Base-by-base conservation (phyloP, 1,139 yeast species). In the Eremothecium cymbalariae region DNA sequence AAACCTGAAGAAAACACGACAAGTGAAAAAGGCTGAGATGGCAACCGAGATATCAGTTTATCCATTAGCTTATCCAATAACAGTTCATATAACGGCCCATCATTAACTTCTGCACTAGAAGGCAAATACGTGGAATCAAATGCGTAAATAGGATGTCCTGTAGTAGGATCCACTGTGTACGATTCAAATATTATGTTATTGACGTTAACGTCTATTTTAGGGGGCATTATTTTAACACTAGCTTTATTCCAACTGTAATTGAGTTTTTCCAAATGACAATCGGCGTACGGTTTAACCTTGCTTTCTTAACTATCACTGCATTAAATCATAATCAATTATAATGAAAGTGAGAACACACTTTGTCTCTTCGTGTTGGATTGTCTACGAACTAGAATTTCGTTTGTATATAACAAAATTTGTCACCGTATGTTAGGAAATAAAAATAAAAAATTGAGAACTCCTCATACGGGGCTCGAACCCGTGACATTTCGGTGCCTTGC, bases 1-100 rank as follows among this genome's bases (percentile, higher is more conserved):
- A 85, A 74, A 1, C 94, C 94, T 39, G 93, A 77, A 31, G 88
- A 80, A 55, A 84, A 81, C 59, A 83, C 77, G 1, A 82, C 68
- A 18, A 84, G 56, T 4, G 74, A 77, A 51, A 78, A 82, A 9
- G 76, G 75, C 19, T 64, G 60, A 12, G 59, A 50, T 3, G 94
- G 94, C 15, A 75, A 50, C 32, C 48, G 50, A 3, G 53, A 34
- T 14, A 62, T 52, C 27, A 61, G 45, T 21, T 47, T 51, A 41
- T 56, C 64, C 59, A 60, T 62, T 9, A 60, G 51, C 39, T 59
- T 59, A 24, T 62, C 50, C 57, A 60, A 33, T 60, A 70, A 38
- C 55, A 64, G 25, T 59, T 71, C 67, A 30, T 55, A 52, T 0
- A 56, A 51, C 34, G 56, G 55, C 34, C 56, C 59, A 40, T 61